A percentile compares a stretch with the other conserved stretches of the same genome.
These are phyloP conservation scores for Tuber calosporum DNA, from an alignment of 495 filamentous ascomycete species.

Conservation along the genomic window DNA sequence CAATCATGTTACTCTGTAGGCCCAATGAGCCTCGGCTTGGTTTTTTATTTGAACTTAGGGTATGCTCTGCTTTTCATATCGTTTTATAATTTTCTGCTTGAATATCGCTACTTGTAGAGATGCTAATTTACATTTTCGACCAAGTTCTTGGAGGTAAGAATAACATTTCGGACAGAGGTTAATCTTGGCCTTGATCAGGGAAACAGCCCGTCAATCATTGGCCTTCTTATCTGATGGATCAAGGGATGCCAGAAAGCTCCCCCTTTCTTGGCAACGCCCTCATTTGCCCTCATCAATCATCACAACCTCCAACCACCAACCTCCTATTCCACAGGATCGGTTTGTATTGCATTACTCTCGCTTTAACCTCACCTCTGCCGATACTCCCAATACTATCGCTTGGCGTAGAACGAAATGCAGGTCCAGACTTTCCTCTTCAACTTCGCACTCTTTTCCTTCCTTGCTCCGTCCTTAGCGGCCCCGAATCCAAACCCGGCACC, in stretches of 20 bases:
- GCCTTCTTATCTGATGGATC: background rate
- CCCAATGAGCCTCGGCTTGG: no score
- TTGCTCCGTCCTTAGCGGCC: constrained; percentile 28
- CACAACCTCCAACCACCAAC: background rate
- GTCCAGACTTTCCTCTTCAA: background rate
- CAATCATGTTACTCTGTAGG: no score
- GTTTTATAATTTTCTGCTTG: no score
- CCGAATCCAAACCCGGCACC: constrained; percentile 14
- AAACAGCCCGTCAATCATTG: background rate
- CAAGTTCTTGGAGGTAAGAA: background rate
- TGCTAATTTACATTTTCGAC: background rate
- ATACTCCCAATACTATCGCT: background rate
- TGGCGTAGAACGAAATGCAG: background rate
- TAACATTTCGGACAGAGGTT: background rate
- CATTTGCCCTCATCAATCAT: background rate
- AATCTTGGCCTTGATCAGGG: background rate
- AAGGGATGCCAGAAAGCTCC: background rate
- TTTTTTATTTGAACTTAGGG: no score
- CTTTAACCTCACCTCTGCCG: background rate
- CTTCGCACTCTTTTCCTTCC: background rate
- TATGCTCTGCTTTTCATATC: no score
- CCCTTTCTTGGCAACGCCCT: background rate
- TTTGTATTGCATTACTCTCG: background rate
- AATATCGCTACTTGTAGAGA: no score
- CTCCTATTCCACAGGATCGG: background rate